These are phyloP conservation scores for Backusella mclennaniae DNA, from an alignment of 192 early-diverging fungal genomes.

Conservation along the genomic window DNA sequence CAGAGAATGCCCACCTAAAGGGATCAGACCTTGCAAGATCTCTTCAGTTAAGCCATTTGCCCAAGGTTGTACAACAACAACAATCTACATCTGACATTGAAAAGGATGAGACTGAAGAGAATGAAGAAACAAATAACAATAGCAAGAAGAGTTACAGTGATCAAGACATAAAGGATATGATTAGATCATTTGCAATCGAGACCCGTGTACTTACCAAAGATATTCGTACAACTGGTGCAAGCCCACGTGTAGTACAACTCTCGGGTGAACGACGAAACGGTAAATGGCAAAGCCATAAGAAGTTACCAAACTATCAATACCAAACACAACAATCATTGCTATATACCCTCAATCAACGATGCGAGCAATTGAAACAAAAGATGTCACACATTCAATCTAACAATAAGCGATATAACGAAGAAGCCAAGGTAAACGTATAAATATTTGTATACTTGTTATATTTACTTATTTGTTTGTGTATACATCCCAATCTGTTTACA, in stretches of 20 bases:
- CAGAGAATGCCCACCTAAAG: constrained; percentile 82
- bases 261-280: constrained; percentile 21
- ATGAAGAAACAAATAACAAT: background rate
- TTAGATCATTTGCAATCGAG: constrained; percentile 47
- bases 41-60: constrained; percentile 30
- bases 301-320: constrained; percentile 50
- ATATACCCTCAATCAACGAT: constrained; percentile 51
- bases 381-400: constrained; percentile 4
- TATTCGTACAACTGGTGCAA: constrained; percentile 41
- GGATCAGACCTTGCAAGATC: constrained; percentile 47
- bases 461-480: background rate
- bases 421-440: background rate
- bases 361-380: constrained; percentile 41
- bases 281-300: constrained; percentile 48
- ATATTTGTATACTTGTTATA: background rate
- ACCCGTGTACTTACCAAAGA: constrained; percentile 48
- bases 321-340: constrained; percentile 53
- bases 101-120: background rate
- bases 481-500: background rate
- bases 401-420: background rate
- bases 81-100: background rate
- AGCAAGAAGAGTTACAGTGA: background rate
- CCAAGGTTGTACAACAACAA: background rate
- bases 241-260: constrained; percentile 49
- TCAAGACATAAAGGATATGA: background rate